Conservation (phyloP, 1,284 basidiomycete genomes). For the Fomitopsis betulina region DNA sequence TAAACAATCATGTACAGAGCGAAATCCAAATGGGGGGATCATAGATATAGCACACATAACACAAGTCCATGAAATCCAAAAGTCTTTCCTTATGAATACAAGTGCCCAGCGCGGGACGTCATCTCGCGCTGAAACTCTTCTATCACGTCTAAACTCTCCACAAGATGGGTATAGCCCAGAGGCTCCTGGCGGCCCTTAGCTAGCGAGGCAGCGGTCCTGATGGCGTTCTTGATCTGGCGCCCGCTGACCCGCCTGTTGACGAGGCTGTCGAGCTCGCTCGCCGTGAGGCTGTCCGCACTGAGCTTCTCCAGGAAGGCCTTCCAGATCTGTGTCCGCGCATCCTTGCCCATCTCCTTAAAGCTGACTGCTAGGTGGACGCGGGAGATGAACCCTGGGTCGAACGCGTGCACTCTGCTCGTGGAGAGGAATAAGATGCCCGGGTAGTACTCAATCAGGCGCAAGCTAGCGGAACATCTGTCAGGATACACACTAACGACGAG, state of each 20-base stretch:
- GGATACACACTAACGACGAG: neutral
- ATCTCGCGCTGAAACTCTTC: constrained; percentile 38
- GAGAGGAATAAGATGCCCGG: constrained; percentile 64
- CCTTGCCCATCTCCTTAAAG: constrained; percentile 46
- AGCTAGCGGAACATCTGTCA: constrained; percentile 13
- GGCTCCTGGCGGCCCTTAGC: constrained; percentile 42
- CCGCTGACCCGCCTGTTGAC: constrained; percentile 50
- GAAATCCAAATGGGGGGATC: too few species aligned
- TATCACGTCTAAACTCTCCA: constrained; percentile 55
- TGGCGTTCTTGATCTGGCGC: constrained; percentile 62
- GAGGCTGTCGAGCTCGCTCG: constrained; percentile 35
- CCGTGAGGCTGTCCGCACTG: constrained; percentile 21
- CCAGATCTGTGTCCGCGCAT: constrained; percentile 51
- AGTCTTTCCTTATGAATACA: neutral
- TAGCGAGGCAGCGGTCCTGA: constrained; percentile 53
- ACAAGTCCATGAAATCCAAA: neutral
- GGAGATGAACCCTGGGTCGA: constrained; percentile 65
- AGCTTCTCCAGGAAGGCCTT: constrained; percentile 45
- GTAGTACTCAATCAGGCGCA: constrained; percentile 61
- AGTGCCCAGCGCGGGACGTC: neutral
- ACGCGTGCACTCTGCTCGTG: constrained; percentile 58
- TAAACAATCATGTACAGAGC: too few species aligned
- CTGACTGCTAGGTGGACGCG: constrained; percentile 61
- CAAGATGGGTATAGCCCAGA: constrained; percentile 42
- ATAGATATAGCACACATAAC: too few species aligned